These are phyloP conservation scores for Ammopiptanthus mongolicus DNA, from an alignment of 306 rosid species.

Conservation along the genomic window DNA sequence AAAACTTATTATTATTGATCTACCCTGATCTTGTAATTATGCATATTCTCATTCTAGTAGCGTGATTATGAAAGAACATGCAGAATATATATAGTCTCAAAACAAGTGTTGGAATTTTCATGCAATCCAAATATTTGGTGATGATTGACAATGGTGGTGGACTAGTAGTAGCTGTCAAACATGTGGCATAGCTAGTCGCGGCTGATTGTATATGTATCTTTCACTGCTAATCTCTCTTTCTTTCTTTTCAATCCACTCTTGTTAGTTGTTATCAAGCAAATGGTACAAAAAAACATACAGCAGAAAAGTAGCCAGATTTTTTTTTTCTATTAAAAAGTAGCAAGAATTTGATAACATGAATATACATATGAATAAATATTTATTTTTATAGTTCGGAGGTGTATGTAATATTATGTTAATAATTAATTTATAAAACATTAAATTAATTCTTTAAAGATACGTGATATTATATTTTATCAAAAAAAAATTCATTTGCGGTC, in stretches of 20 bases:
- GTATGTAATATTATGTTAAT: no score
- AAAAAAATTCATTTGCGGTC: no score
- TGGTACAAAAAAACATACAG: neutral
- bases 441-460: no score
- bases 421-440: no score
- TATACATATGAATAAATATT: no score
- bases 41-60: constrained; percentile 9
- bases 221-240: constrained; percentile 12
- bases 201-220: neutral
- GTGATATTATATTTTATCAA: no score
- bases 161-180: constrained; percentile 13
- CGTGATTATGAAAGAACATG: constrained; percentile 1
- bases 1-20: neutral
- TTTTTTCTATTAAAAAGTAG: no score
- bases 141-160: neutral
- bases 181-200: constrained; percentile 6
- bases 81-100: constrained; percentile 2
- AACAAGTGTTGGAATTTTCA: constrained; percentile 5
- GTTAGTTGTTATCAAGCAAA: neutral
- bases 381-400: no score
- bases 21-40: neutral
- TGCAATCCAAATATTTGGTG: constrained; percentile 9
- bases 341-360: no score
- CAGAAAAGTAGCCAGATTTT: no score
- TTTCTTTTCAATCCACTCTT: neutral